Evolutionary conservation across 1,284 basidiomycete genomes (phyloP).

Genomic region (Tilletia setariae): DNA sequence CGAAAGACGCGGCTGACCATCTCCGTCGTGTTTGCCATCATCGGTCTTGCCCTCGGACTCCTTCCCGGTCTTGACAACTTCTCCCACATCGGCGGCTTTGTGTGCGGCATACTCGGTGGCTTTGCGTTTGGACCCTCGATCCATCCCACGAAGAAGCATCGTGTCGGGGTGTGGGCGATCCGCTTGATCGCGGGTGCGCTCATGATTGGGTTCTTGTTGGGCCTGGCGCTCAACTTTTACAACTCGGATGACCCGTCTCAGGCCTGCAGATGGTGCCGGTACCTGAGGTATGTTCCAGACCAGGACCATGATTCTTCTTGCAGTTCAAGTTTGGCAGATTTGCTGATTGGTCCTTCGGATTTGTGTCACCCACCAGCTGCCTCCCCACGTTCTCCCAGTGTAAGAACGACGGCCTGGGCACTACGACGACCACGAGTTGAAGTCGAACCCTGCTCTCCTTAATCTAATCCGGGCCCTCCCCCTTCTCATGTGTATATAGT

Average conservation of each 20-base stretch:
- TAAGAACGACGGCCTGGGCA: constrained; percentile 39
- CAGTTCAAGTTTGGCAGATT: not conserved
- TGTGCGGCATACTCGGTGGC: constrained; percentile 63
- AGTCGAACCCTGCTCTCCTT: too few species aligned
- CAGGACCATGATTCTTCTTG: not conserved
- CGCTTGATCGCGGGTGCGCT: constrained; percentile 72
- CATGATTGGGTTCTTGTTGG: constrained; percentile 73
- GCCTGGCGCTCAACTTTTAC: constrained; percentile 84
- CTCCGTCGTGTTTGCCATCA: constrained; percentile 75
- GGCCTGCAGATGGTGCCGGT: constrained; percentile 82
- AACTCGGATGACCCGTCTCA: constrained; percentile 62
- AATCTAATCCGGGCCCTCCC: too few species aligned
- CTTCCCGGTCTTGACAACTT: constrained; percentile 56
- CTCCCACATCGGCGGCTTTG: constrained; percentile 58
- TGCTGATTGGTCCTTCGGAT: not conserved
- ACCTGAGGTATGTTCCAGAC: constrained; percentile 69
- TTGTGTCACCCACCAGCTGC: constrained; percentile 24
- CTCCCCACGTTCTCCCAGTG: constrained; percentile 38
- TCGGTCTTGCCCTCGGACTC: constrained; percentile 76
- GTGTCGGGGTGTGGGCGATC: constrained; percentile 69
- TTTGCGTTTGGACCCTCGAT: constrained; percentile 87
- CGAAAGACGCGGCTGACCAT: constrained; percentile 64
- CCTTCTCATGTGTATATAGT: too few species aligned
- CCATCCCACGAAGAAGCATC: constrained; percentile 67
- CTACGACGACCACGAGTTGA: constrained; percentile 21